Percentiles rank a stretch among this genome's conserved stretches.
These are phyloP conservation scores for Mrakiaceae sp. DNA, from an alignment of 1,284 basidiomycete species.

Conservation along the genomic window DNA sequence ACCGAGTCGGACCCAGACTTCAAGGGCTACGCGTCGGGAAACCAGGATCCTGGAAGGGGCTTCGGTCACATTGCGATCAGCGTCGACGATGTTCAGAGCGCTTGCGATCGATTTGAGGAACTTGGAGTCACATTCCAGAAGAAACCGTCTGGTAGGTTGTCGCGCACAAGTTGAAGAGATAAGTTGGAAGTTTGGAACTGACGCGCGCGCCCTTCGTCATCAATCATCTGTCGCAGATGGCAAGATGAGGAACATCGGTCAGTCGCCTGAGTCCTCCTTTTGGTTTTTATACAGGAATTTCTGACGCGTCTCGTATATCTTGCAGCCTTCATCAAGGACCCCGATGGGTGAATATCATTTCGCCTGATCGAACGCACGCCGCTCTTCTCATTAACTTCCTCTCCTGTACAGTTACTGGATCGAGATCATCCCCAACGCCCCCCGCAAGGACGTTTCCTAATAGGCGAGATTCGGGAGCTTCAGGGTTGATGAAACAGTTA, in stretches of 20 bases:
- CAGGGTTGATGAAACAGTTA: background rate
- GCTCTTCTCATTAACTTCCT: background rate
- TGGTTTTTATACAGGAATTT: conserved; percentile 32
- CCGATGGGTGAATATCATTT: conserved; percentile 47
- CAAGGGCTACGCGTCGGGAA: conserved; percentile 69
- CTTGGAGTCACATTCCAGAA: conserved; percentile 83
- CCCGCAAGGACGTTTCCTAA: background rate
- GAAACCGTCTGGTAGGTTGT: conserved; percentile 60
- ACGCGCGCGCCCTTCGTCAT: background rate
- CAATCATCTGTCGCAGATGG: background rate
- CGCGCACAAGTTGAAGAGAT: background rate
- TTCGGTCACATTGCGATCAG: conserved; percentile 40
- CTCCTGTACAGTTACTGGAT: conserved; percentile 38
- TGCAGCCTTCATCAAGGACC: conserved; percentile 72
- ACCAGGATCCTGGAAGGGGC: conserved; percentile 64
- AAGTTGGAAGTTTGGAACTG: background rate
- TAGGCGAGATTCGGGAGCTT: background rate
- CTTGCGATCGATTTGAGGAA: conserved; percentile 72
- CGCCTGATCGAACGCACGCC: background rate
- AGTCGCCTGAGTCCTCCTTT: conserved; percentile 48
- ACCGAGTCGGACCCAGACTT: conserved; percentile 70
- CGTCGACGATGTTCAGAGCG: conserved; percentile 60
- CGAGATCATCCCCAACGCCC: conserved; percentile 35
- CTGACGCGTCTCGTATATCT: conserved; percentile 18
- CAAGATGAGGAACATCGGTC: conserved; percentile 59